Evolutionary conservation across 2,329 filamentous ascomycete genomes (phyloP), one percentile per base, ranked within the genome.

Genomic region (Pseudogymnoascus sp.): DNA sequence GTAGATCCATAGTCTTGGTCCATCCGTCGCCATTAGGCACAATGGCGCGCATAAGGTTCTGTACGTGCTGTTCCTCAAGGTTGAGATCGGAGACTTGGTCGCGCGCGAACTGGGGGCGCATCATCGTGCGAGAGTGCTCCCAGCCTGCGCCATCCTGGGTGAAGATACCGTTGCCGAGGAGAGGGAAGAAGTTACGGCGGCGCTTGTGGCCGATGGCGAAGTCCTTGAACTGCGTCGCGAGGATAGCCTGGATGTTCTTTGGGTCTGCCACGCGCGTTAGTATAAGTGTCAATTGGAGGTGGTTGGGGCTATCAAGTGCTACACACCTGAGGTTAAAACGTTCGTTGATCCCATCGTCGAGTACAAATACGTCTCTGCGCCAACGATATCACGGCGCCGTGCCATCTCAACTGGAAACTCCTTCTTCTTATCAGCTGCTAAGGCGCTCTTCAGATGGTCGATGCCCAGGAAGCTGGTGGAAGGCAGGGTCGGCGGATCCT

Each of bases 31-130:
- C 71, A 0, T 84, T 82, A 25, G 81, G 73, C 61, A 90, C 74
- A 42, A 87, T 75, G 81, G 84, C n/a, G 89, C 78, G 12, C 78
- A 78, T 61, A 81, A 76, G 62, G 48, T 84, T 79, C 62, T 82
- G 76, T 2, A 90, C 79, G 72, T 93, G 89, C 15, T 79, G 77
- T 70, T 92, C 89, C 66, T 91, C 86, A 62, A 88, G 83, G 33
- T 85, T 79, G 35, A 93, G 77, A 71, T 93, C 88, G 36, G 85
- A 84, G 42, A 84, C 75, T 71, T 84, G 80, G 63, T 82, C 80
- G 8, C 80, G 73, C 5, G 79, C 76, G 65, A 84, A 84, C 65
- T 81, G 78, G 0, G 83, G 84, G 9, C 81, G 75, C 58, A 87
- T 76, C 71, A 84, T 75, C 6, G 78, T 75, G 9, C 71, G 51